These are phyloP conservation scores for Gillenia trifoliata DNA, from an alignment of 306 rosid genomes.

Conservation along the genomic window DNA sequence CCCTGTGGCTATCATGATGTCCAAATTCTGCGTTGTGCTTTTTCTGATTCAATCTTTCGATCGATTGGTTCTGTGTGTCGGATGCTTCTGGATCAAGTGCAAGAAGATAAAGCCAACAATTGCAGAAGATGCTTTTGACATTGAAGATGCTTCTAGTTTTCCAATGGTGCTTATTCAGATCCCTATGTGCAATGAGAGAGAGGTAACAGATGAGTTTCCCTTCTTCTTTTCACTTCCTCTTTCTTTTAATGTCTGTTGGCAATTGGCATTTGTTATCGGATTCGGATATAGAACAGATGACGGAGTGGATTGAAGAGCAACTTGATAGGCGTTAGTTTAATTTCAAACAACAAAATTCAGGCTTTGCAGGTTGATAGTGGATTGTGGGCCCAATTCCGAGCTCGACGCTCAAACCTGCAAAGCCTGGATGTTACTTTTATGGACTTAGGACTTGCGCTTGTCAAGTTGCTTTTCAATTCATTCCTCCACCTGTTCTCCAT, in stretches of 20 bases:
- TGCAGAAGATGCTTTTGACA: constrained; percentile 47
- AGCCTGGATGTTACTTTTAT: too few relatives aligned
- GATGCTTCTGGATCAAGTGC: constrained; percentile 93
- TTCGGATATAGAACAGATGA: not conserved
- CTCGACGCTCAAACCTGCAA: too few relatives aligned
- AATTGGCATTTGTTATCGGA: not conserved
- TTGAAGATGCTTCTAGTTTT: constrained; percentile 60
- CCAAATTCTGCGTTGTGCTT: constrained; percentile 73
- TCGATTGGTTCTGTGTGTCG: constrained; percentile 80
- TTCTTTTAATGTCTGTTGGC: not conserved
- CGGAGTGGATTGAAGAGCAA: not conserved
- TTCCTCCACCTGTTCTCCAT: too few relatives aligned
- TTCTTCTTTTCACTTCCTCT: not conserved
- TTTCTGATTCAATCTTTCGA: constrained; percentile 91
- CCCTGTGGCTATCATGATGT: constrained; percentile 57
- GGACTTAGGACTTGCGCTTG: too few relatives aligned
- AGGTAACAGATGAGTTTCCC: constrained; percentile 50
- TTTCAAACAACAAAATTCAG: too few relatives aligned
- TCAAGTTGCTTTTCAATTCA: too few relatives aligned
- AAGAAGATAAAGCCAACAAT: constrained; percentile 71
- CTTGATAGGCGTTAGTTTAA: not conserved
- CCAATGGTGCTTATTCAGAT: constrained; percentile 96
- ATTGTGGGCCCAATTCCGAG: too few relatives aligned
- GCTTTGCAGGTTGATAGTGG: too few relatives aligned
- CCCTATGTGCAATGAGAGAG: constrained; percentile 99